These are phyloP conservation scores for Thymus quinquecostatus DNA, from an alignment of 257 asterid species.

Conservation along the genomic window DNA sequence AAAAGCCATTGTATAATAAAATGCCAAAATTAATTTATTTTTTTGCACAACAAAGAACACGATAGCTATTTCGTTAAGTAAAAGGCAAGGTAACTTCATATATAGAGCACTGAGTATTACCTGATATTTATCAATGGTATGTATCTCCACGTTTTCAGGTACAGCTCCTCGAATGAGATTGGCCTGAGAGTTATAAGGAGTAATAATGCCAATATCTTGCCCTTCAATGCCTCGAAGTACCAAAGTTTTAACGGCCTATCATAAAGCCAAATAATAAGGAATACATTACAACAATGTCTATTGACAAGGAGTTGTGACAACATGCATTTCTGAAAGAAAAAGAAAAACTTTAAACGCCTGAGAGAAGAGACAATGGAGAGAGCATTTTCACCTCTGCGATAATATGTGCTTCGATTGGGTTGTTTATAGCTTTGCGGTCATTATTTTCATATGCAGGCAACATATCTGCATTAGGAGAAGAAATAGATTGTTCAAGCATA, in stretches of 20 bases:
- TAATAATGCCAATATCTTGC: constrained; percentile 82
- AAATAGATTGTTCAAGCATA: constrained; percentile 24
- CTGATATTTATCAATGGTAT: constrained; percentile 98
- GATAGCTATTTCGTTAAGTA: not conserved
- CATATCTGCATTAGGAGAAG: constrained; percentile 50
- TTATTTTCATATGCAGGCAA: constrained; percentile 76
- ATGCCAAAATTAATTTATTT: not conserved
- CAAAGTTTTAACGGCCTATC: constrained; percentile 58
- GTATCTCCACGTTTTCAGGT: constrained; percentile 77
- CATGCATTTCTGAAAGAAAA: not conserved
- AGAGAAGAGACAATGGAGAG: constrained; percentile 17
- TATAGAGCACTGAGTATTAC: constrained; percentile 37
- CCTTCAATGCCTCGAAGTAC: constrained; percentile 67
- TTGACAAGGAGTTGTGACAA: not conserved
- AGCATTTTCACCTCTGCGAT: constrained; percentile 64
- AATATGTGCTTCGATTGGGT: constrained; percentile 81
- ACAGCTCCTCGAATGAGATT: constrained; percentile 66
- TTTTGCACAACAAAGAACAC: not conserved
- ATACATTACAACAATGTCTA: constrained; percentile 4
- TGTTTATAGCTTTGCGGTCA: constrained; percentile 67
- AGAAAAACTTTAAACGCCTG: not conserved
- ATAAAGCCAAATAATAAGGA: constrained; percentile 20
- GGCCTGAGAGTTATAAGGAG: constrained; percentile 93
- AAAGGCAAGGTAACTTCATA: not conserved
- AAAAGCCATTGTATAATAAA: not conserved